These are phyloP conservation scores for Heliophila coronopifolia DNA, from an alignment of 441 rosid species.

Conservation along the genomic window DNA sequence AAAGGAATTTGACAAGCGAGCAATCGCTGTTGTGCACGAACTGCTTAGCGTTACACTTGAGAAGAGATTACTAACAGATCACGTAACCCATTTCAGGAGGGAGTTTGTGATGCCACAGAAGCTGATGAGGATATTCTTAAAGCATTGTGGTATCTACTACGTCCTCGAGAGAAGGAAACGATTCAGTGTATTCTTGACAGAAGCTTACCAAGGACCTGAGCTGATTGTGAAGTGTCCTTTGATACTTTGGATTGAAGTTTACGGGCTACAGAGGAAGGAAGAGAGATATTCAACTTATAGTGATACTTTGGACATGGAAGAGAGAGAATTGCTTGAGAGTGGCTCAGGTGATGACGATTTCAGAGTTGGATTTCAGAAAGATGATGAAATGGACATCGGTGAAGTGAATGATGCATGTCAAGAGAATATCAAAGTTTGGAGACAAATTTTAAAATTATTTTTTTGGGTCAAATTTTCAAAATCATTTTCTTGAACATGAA, in stretches of 20 bases:
- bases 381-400: slow-evolving; percentile 44
- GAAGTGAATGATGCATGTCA: slow-evolving; percentile 33
- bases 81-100: slow-evolving; percentile 66
- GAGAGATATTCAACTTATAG: slow-evolving; percentile 43
- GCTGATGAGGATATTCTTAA: slow-evolving; percentile 80
- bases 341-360: slow-evolving; percentile 34
- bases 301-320: slow-evolving; percentile 54
- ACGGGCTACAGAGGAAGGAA: slow-evolving; percentile 74
- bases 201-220: slow-evolving; percentile 62
- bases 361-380: slow-evolving; percentile 26
- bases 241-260: slow-evolving; percentile 53
- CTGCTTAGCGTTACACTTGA: slow-evolving; percentile 74
- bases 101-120: slow-evolving; percentile 84
- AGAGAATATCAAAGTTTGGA: slow-evolving; percentile 11
- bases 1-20: slow-evolving; percentile 80
- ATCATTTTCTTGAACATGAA: background rate
- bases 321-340: slow-evolving; percentile 24
- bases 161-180: slow-evolving; percentile 90
- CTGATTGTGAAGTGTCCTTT: slow-evolving; percentile 58
- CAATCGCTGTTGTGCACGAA: slow-evolving; percentile 81
- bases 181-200: slow-evolving; percentile 76
- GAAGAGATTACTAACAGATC: slow-evolving; percentile 83
- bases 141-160: slow-evolving; percentile 80
- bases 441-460: background rate
- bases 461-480: too few relatives aligned